phyloP scores from a whole-genome alignment of 345 rosid species.

The sweet orange (Citrus sinensis) region DNA sequence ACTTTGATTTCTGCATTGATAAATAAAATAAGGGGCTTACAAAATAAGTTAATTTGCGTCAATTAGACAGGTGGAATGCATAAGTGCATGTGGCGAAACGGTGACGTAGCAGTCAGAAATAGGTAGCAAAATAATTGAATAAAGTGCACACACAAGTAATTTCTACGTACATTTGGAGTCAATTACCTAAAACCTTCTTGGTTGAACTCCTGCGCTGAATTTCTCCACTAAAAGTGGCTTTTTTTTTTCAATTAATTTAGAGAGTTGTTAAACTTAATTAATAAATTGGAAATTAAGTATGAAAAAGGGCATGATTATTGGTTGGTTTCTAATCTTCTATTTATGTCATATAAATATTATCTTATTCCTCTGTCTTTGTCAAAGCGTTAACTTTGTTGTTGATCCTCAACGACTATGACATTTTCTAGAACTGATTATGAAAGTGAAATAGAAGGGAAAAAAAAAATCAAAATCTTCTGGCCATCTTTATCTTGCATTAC shows the following conservation, averaged over 20 bases:
- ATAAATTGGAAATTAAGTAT: background rate
- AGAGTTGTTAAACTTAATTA: background rate
- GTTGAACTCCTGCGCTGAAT: background rate
- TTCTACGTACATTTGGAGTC: background rate
- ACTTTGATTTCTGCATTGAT: no score
- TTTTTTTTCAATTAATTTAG: background rate
- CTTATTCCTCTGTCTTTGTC: background rate
- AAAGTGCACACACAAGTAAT: background rate
- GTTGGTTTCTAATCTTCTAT: background rate
- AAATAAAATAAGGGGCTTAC: background rate
- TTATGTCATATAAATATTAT: background rate
- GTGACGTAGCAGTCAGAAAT: background rate
- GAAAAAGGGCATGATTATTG: background rate
- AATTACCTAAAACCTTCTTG: background rate
- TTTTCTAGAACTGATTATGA: background rate
- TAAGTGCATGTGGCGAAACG: background rate
- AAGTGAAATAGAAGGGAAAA: background rate
- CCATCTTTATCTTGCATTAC: no score
- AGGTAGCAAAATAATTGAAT: background rate
- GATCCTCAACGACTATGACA: background rate
- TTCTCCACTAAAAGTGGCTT: background rate
- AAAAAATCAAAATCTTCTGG: no score
- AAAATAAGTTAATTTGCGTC: background rate
- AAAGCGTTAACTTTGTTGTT: background rate
- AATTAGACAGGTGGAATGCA: background rate